Percentiles rank a stretch among this genome's conserved stretches.
Evolutionary conservation across 192 early-diverging fungal species (phyloP).

Genomic region (Podila epicladia): DNA sequence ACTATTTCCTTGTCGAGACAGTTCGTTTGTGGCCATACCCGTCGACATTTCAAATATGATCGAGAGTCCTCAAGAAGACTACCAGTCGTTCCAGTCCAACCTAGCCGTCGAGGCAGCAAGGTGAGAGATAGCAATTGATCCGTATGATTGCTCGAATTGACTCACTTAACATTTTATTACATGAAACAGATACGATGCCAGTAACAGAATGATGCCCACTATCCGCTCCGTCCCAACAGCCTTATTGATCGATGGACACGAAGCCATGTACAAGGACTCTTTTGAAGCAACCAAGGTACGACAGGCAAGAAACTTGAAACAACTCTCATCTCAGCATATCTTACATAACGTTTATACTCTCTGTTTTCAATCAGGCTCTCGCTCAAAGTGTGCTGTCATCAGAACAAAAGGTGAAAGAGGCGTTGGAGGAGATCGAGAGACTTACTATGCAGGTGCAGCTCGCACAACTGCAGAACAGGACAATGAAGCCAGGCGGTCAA

Average conservation of each 20-base stretch:
- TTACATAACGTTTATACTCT: not conserved
- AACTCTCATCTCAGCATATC: not conserved
- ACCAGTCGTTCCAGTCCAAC: slow-evolving; percentile 52
- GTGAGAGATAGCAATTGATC: not conserved
- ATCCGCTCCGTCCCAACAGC: slow-evolving; percentile 19
- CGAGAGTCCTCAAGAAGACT: slow-evolving; percentile 48
- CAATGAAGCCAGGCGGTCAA: not conserved
- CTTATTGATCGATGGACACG: slow-evolving; percentile 35
- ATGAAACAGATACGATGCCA: slow-evolving; percentile 18
- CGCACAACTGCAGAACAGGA: not conserved
- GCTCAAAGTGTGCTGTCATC: slow-evolving; percentile 25
- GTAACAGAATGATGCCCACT: slow-evolving; percentile 31
- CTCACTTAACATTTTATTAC: no score
- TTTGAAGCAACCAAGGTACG: slow-evolving; percentile 37
- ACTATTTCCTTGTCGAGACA: not conserved
- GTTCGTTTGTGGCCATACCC: slow-evolving; percentile 25
- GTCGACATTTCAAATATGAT: slow-evolving; percentile 46
- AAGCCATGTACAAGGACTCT: slow-evolving; percentile 46
- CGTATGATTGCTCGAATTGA: no score
- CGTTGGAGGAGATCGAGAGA: slow-evolving; percentile 29
- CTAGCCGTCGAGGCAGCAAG: slow-evolving; percentile 26
- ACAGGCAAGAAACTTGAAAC: not conserved
- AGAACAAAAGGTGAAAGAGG: slow-evolving; percentile 19
- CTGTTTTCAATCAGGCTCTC: slow-evolving; percentile 4
- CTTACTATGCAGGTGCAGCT: slow-evolving; percentile 24